Conservation (phyloP, 2,329 filamentous ascomycete genomes). For the Aureobasidium sp. region DNA sequence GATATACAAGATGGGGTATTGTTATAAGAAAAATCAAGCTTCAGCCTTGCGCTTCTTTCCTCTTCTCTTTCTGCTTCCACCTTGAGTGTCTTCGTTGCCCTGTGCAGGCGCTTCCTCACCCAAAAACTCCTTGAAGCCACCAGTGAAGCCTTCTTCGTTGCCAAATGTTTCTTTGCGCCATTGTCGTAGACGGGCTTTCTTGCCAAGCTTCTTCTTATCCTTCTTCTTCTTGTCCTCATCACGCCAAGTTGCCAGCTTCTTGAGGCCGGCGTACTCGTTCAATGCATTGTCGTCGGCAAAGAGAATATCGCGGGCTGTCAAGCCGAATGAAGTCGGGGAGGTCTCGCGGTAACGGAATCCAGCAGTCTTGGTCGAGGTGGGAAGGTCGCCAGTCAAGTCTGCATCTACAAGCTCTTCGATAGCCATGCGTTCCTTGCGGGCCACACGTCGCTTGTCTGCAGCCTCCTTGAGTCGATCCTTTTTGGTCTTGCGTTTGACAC, state of each 20-base stretch:
- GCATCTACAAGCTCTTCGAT: constrained; percentile 82
- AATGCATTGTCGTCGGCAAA: constrained; percentile 78
- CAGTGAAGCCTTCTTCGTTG: constrained; percentile 43
- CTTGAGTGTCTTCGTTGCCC: constrained; percentile 25
- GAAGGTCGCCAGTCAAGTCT: constrained; percentile 64
- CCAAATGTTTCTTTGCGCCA: constrained; percentile 70
- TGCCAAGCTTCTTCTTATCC: constrained; percentile 80
- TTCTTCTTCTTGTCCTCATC: constrained; percentile 81
- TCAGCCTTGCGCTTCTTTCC: constrained; percentile 28
- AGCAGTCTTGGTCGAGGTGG: constrained; percentile 37
- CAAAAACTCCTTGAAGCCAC: constrained; percentile 31
- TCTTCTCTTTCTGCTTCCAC: constrained; percentile 27
- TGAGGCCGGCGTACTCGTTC: constrained; percentile 85
- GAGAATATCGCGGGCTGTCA: constrained; percentile 84
- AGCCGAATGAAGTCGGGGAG: constrained; percentile 78
- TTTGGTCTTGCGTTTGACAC: constrained; percentile 29
- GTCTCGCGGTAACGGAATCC: constrained; percentile 91
- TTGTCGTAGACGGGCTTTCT: constrained; percentile 82
- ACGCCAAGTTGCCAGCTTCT: constrained; percentile 87
- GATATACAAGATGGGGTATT: constrained; percentile 1
- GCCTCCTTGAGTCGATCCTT: constrained; percentile 36
- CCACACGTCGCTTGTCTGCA: constrained; percentile 55
- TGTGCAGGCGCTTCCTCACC: constrained; percentile 16
- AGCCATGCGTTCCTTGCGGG: constrained; percentile 71
- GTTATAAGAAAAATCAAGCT: constrained; percentile 2